Percentiles rank a stretch among this genome's conserved stretches.
Evolutionary conservation across 2,329 filamentous ascomycete species (phyloP).

Genomic region (Scleromitrula shiraiana): DNA sequence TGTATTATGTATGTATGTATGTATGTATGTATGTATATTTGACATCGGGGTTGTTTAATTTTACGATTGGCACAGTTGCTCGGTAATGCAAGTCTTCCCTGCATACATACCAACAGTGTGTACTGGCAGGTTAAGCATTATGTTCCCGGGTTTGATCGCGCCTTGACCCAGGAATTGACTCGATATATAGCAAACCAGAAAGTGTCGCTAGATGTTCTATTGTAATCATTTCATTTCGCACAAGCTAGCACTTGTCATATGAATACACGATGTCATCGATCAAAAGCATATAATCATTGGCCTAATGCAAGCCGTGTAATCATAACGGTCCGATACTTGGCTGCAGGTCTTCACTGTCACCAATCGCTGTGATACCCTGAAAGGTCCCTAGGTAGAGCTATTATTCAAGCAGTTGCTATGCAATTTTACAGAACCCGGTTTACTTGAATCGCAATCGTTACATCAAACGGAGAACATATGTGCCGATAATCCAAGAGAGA

Average conservation of each 20-base stretch:
- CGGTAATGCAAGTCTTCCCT: not conserved
- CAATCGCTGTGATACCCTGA: not conserved
- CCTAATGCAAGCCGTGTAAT: not conserved
- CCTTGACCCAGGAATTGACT: too few relatives aligned
- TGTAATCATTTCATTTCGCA: too few relatives aligned
- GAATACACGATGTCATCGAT: too few relatives aligned
- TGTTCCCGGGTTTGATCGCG: too few relatives aligned
- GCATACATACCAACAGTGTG: not conserved
- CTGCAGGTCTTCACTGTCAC: constrained; percentile 1
- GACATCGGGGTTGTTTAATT: not conserved
- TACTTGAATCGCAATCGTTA: not conserved
- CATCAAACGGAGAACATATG: not conserved
- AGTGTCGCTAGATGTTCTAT: too few relatives aligned
- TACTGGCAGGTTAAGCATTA: too few relatives aligned
- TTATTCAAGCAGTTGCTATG: not conserved
- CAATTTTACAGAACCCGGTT: too few relatives aligned
- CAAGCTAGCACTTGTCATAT: too few relatives aligned
- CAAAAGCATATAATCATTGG: not conserved
- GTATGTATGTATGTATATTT: too few relatives aligned
- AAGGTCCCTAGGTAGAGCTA: too few relatives aligned
- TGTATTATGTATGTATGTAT: too few relatives aligned
- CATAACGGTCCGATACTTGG: not conserved
- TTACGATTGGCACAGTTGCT: not conserved
- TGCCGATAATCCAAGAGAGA: constrained; percentile 5
- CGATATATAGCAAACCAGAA: too few relatives aligned